A percentile compares a stretch with the other conserved stretches of the same genome.
Evolutionary conservation across 2,329 filamentous ascomycete genomes (phyloP).

Genomic region (Colletotrichum chlorophyti): DNA sequence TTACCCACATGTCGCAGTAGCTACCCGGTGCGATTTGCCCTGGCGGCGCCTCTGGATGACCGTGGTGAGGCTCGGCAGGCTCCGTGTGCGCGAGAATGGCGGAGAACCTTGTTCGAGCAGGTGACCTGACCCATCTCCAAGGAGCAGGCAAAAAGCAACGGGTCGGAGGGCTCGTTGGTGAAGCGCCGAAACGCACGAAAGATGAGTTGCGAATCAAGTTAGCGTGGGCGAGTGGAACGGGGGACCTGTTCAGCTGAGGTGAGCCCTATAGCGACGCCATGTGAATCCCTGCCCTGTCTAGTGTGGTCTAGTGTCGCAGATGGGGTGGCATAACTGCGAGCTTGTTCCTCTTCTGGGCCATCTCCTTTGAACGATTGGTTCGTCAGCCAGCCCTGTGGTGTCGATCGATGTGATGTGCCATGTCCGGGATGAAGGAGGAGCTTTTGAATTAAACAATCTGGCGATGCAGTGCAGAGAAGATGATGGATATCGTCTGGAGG

Average conservation of each 20-base stretch:
- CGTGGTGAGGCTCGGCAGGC: too few species aligned
- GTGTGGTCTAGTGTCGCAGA: slow-evolving; percentile 17
- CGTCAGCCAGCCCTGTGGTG: slow-evolving; percentile 28
- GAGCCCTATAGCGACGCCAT: slow-evolving; percentile 42
- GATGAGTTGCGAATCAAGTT: slow-evolving; percentile 35
- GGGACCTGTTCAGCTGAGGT: slow-evolving; percentile 46
- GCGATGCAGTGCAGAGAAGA: slow-evolving; percentile 2
- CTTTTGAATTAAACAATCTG: not conserved
- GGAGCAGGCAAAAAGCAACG: slow-evolving; percentile 22
- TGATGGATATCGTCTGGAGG: not conserved
- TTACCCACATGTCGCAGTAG: too few species aligned
- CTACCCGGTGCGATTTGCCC: too few species aligned
- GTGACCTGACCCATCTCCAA: too few species aligned
- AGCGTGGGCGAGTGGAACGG: slow-evolving; percentile 39
- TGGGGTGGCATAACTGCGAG: slow-evolving; percentile 28
- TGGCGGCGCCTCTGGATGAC: too few species aligned
- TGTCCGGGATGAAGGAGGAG: not conserved
- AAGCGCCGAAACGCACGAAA: not conserved
- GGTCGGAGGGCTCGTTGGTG: not conserved
- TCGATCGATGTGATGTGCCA: slow-evolving; percentile 30
- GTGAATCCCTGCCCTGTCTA: slow-evolving; percentile 32
- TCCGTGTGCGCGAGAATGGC: too few species aligned
- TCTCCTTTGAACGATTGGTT: slow-evolving; percentile 35
- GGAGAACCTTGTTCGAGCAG: too few species aligned
- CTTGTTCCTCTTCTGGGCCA: slow-evolving; percentile 37